Base-by-base conservation (phyloP, 495 filamentous ascomycete genomes). In the Penicillium parvum region DNA sequence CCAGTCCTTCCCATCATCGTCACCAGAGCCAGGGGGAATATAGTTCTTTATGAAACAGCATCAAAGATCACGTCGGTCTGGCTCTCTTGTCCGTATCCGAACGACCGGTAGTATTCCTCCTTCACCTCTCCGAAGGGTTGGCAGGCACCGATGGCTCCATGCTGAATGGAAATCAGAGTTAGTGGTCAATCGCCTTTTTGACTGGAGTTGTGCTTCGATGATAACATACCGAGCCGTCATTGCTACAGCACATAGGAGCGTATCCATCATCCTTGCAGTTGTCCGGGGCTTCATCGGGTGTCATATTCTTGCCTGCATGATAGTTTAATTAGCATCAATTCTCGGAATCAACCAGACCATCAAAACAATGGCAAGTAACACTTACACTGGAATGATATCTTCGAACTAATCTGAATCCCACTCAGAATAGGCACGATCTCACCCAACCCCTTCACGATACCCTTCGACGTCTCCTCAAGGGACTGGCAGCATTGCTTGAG, bases 401-500 rank as follows among this genome's bases (percentile, higher is more conserved):
- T 9, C 20, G 57, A 61, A 23, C 53, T 57, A 10, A 65, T 9
- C 30, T 58, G 32, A 1, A 65, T 12, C 0, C 53, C 63, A 1
- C 45, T 30, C 11, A 58, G 2, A 0, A 61, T n/a, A 0, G 66
- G 64, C 3, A 68, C 21, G 3, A 67, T 11, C 1, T 52, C 29
- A 3, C 58, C 53, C 3, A 68, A 8, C 4, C 44, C 25, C 3
- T 43, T 15, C n/a, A 55, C 36, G 3, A 68, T 5, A 7, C 43
- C 28, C 0, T 61, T 44, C 0, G 56, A 44, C 0, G 58, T 27
- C 15, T 47, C 7, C n/a, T 53, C 28, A 3, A 70, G n/a, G 1
- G 49, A 50, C 38, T 43, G 40, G 36, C 66, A 68, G 60, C 65
- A 70, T 32, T 55, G 43, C 32, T 64, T 67, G 18, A 43, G 52